Percentiles rank a stretch among this genome's conserved stretches.
phyloP scores from a whole-genome alignment of 305 asterid genomes.

The Caryopteris hybrid region DNA sequence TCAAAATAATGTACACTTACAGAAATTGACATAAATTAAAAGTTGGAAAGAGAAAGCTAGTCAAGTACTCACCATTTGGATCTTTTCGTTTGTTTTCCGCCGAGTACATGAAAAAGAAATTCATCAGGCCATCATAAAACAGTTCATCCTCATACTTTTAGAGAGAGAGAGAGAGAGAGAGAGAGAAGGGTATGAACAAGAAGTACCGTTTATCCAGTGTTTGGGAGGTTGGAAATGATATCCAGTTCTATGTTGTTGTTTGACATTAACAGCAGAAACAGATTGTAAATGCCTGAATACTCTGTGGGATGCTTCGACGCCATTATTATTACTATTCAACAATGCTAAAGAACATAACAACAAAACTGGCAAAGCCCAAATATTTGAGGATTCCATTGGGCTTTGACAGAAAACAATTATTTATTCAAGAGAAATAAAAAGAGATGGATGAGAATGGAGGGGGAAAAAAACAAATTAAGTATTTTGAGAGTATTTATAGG shows the following conservation, averaged over 20 bases:
- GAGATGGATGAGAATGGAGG: neutral
- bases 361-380: slow-evolving; percentile 14
- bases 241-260: slow-evolving; percentile 27
- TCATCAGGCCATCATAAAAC: no score
- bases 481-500: no score
- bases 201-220: slow-evolving; percentile 41
- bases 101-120: no score
- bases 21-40: no score
- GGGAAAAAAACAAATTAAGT: neutral
- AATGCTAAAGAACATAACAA: slow-evolving; percentile 10
- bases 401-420: neutral
- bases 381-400: slow-evolving; percentile 12
- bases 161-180: neutral
- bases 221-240: slow-evolving; percentile 39
- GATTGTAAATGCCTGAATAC: slow-evolving; percentile 23
- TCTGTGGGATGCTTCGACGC: slow-evolving; percentile 36
- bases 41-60: no score
- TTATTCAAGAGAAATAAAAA: neutral
- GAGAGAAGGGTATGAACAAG: no score
- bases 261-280: slow-evolving; percentile 16
- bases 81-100: no score
- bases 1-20: no score
- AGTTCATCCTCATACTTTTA: no score
- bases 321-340: slow-evolving; percentile 11
- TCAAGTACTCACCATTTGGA: slow-evolving; percentile 21